Evolutionary conservation across 2,329 filamentous ascomycete genomes (phyloP), one percentile per base, ranked within the genome.

Genomic region (Epichloe gansuensis): DNA sequence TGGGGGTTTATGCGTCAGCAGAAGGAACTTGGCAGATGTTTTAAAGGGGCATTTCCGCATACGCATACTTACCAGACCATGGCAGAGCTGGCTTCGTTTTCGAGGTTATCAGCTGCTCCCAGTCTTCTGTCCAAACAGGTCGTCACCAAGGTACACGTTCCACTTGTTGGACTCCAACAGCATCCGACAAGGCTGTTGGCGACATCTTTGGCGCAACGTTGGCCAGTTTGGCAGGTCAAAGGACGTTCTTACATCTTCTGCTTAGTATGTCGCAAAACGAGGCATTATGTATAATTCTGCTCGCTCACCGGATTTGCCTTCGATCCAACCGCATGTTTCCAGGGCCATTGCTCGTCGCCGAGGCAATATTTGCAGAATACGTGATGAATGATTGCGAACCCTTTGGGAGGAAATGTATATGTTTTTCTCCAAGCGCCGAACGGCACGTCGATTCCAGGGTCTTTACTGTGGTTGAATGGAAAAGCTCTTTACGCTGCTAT

Each of bases 271-370:
- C 13, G 13, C 4, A 6, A 46, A 42, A 35, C 5, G n/a, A 50
- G 25, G 31, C 31, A 44, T 13, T 7, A 2, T 23, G 45, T 45
- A 8, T 23, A 12, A 2, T 39, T 41, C 13, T 35, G 17, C 43
- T 39, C 51, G 17, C 43, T 39, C 51, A 59, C 57, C 52, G 3
- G 57, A 52, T 9, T 57, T 56, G 11, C 57, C 59, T 31, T 58
- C 56, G 15, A 60, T 35, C 56, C 58, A 60, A 23, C 59, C 59
- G 37, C 59, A 60, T 8, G 50, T 57, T 42, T 58, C 57, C 12
- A 37, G 15, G 28, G 52, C 25, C 9, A 15, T 37, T 9, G 6
- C 17, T 44, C 13, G 41, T 25, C 34, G 41, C 13, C 8, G 28
- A 35, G 31, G 31, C 41, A 9, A 35, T 44, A 12, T 17, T 38